These are phyloP conservation scores for Achaetomium macrosporum DNA, from an alignment of 2,329 filamentous ascomycete species.

Conservation along the genomic window DNA sequence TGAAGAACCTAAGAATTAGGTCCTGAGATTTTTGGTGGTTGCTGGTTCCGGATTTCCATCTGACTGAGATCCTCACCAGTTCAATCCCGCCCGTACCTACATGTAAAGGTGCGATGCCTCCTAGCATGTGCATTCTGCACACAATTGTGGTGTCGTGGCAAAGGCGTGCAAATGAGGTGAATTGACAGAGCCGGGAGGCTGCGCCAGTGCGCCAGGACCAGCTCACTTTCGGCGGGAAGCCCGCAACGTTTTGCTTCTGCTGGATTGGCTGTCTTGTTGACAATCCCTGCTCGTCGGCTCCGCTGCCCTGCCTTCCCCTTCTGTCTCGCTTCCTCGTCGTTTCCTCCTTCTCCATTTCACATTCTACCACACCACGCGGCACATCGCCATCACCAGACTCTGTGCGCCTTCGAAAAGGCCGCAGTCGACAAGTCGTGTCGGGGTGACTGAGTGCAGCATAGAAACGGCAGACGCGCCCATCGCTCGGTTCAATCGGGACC, in stretches of 20 bases:
- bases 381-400: constrained; percentile 20
- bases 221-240: constrained; percentile 6
- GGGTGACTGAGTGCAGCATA: constrained; percentile 17
- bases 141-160: constrained; percentile 6
- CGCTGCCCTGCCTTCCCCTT: constrained; percentile 19
- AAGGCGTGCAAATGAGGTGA: neutral
- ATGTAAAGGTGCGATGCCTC: neutral
- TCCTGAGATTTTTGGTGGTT: no score
- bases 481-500: neutral
- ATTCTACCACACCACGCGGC: constrained; percentile 19
- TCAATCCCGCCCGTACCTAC: neutral
- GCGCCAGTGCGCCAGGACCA: constrained; percentile 14
- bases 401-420: constrained; percentile 22
- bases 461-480: constrained; percentile 9
- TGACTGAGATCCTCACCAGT: no score
- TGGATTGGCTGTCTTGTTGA: constrained; percentile 15
- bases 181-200: constrained; percentile 5
- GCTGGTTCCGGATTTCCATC: no score
- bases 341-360: constrained; percentile 20
- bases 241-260: constrained; percentile 7
- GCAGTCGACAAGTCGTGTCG: constrained; percentile 24
- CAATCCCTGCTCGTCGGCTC: constrained; percentile 14
- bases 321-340: constrained; percentile 18
- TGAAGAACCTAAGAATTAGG: no score
- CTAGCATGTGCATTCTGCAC: neutral